Percentiles rank a stretch among this genome's conserved stretches.
phyloP scores from a whole-genome alignment of 192 early-diverging fungal genomes.

The Linnemannia hyalina region DNA sequence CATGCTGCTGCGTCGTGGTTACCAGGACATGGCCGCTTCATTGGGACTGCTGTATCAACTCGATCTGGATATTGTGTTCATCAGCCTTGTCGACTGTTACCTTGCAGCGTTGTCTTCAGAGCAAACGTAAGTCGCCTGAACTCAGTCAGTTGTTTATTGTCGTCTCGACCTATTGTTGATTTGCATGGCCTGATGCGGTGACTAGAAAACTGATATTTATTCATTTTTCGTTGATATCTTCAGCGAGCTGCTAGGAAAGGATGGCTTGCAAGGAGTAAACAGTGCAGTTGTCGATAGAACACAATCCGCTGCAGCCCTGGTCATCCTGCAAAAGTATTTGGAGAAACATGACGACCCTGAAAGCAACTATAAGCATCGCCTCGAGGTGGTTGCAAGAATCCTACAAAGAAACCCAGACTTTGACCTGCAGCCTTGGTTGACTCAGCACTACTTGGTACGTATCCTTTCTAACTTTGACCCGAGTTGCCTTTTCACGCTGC shows the following conservation, averaged over 20 bases:
- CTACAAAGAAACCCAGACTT: constrained; percentile 31
- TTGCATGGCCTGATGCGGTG: background rate
- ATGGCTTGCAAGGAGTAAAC: background rate
- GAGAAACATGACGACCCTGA: constrained; percentile 32
- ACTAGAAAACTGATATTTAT: too few species aligned
- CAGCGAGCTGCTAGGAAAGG: constrained; percentile 26
- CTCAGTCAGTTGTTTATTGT: background rate
- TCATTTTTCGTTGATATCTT: background rate
- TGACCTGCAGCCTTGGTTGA: constrained; percentile 42
- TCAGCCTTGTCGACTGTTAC: constrained; percentile 36
- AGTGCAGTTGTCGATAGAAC: background rate
- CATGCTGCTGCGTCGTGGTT: constrained; percentile 31
- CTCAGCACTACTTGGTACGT: constrained; percentile 42
- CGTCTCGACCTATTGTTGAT: background rate
- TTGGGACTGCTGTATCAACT: constrained; percentile 19
- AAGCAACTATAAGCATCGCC: constrained; percentile 31
- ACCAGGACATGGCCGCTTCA: constrained; percentile 32
- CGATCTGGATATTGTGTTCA: constrained; percentile 37
- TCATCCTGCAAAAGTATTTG: constrained; percentile 29
- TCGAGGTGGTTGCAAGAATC: constrained; percentile 22
- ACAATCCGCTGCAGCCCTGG: constrained; percentile 11
- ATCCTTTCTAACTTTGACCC: background rate
- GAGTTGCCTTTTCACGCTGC: background rate
- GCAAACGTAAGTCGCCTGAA: constrained; percentile 29
- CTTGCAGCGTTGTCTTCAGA: constrained; percentile 21